phyloP scores from a whole-genome alignment of 2,329 filamentous ascomycete species.

The Monosporascus sp. region DNA sequence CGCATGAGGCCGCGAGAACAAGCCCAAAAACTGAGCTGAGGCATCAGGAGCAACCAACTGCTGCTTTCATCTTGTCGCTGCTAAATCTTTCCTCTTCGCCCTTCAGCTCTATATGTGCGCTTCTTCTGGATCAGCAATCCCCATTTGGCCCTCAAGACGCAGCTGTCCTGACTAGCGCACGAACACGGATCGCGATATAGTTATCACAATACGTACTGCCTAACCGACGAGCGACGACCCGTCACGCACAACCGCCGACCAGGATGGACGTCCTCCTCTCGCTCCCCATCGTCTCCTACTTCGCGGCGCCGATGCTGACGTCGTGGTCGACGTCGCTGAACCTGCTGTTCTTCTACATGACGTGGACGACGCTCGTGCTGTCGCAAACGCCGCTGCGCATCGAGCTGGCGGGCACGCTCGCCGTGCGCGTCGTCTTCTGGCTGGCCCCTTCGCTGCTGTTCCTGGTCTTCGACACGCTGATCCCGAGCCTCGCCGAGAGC shows the following conservation, averaged over 20 bases:
- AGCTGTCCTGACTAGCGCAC: too few relatives aligned
- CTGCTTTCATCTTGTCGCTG: too few relatives aligned
- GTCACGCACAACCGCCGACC: background rate
- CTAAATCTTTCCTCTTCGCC: too few relatives aligned
- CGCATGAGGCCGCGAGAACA: too few relatives aligned
- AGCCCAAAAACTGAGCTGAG: too few relatives aligned
- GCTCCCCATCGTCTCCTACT: constrained; percentile 66
- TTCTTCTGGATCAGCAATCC: too few relatives aligned
- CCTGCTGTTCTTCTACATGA: constrained; percentile 84
- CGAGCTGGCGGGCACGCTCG: constrained; percentile 66
- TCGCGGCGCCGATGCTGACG: constrained; percentile 55
- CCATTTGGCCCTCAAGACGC: too few relatives aligned
- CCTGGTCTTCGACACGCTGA: constrained; percentile 64
- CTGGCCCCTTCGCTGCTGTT: constrained; percentile 68
- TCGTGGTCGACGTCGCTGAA: constrained; percentile 79
- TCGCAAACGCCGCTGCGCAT: constrained; percentile 71
- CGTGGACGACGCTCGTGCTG: constrained; percentile 78
- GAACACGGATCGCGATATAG: too few relatives aligned
- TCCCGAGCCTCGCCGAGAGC: constrained; percentile 64
- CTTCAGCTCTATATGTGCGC: too few relatives aligned
- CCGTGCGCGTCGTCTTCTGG: constrained; percentile 65
- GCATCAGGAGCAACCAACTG: too few relatives aligned
- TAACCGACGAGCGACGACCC: too few relatives aligned
- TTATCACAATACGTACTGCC: too few relatives aligned
- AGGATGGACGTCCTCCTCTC: constrained; percentile 65